Percentiles rank a stretch among this genome's conserved stretches.
These are phyloP conservation scores for Cryomyces minteri DNA, from an alignment of 495 filamentous ascomycete genomes.

Conservation along the genomic window DNA sequence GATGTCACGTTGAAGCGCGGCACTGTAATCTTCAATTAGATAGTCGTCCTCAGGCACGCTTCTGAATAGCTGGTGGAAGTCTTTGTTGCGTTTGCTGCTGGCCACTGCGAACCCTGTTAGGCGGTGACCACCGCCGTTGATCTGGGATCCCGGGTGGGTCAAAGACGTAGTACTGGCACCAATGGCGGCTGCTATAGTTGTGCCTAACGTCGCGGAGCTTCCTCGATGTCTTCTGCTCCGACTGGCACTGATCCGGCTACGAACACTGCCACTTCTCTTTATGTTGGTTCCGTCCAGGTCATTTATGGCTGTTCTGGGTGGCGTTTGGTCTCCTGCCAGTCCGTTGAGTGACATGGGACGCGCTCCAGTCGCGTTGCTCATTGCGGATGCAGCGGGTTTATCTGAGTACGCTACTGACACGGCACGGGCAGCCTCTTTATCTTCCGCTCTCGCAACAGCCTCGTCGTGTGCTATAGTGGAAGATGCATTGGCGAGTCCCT, in stretches of 20 bases:
- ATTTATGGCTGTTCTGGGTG: conserved; percentile 44
- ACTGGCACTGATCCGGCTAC: conserved; percentile 48
- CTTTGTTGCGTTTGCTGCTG: conserved; percentile 84
- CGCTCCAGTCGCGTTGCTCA: conserved; percentile 3
- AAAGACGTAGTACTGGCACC: conserved; percentile 44
- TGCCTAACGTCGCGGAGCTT: conserved; percentile 67
- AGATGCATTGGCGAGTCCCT: conserved; percentile 19
- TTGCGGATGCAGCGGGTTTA: conserved; percentile 16
- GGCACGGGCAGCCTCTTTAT: conserved; percentile 36
- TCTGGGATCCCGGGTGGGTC: conserved; percentile 36
- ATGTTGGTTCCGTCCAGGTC: conserved; percentile 44
- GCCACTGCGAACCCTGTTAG: conserved; percentile 93
- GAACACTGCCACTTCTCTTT: conserved; percentile 62
- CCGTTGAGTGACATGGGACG: conserved; percentile 17
- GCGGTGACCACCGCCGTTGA: conserved; percentile 36
- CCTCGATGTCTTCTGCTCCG: conserved; percentile 51
- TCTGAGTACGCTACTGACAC: conserved; percentile 43
- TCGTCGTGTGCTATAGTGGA: conserved; percentile 24
- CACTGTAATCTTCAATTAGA: conserved; percentile 96
- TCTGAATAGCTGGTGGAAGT: conserved; percentile 86
- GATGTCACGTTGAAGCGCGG: conserved; percentile 88
- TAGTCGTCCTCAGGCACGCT: conserved; percentile 97
- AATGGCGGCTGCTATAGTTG: conserved; percentile 50
- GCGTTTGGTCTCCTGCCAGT: conserved; percentile 12
- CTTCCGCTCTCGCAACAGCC: conserved; percentile 35